Evolutionary conservation across 2,329 filamentous ascomycete genomes (phyloP).

Genomic region (Fusarium anguioides): DNA sequence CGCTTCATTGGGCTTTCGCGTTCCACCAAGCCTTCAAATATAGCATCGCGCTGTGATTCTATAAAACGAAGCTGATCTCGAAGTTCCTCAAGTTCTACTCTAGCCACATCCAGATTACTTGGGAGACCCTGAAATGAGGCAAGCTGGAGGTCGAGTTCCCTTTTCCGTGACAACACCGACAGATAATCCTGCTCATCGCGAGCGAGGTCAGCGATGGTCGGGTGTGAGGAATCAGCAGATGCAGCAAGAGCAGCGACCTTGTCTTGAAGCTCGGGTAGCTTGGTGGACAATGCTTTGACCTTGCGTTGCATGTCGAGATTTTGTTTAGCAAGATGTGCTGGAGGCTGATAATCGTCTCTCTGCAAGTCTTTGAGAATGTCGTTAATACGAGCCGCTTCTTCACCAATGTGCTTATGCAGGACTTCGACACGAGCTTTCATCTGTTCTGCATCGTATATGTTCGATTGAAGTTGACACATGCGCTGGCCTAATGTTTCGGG

Average conservation of each 20-base stretch:
- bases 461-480: constrained; percentile 67
- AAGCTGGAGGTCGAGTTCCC: constrained; percentile 70
- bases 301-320: constrained; percentile 80
- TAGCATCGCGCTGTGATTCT: constrained; percentile 72
- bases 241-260: constrained; percentile 58
- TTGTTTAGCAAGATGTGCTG: constrained; percentile 70
- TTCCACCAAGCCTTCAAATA: constrained; percentile 80
- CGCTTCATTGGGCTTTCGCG: constrained; percentile 65
- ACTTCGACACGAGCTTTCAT: constrained; percentile 63
- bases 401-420: constrained; percentile 67
- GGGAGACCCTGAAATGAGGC: constrained; percentile 77
- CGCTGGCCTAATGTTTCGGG: constrained; percentile 61
- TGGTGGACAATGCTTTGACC: constrained; percentile 73
- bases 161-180: constrained; percentile 66
- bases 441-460: constrained; percentile 66
- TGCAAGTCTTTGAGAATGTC: constrained; percentile 57
- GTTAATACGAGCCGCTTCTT: constrained; percentile 58
- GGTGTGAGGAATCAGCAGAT: constrained; percentile 50
- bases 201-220: constrained; percentile 68
- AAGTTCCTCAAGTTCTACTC: constrained; percentile 75
- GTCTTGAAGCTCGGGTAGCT: constrained; percentile 71
- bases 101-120: constrained; percentile 74
- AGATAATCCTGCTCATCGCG: constrained; percentile 69
- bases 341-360: constrained; percentile 62
- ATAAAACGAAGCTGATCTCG: constrained; percentile 71